Evolutionary conservation across 768 basidiomycete genomes (phyloP), one percentile per base, ranked within the genome.

Genomic region (Mycena crocata): DNA sequence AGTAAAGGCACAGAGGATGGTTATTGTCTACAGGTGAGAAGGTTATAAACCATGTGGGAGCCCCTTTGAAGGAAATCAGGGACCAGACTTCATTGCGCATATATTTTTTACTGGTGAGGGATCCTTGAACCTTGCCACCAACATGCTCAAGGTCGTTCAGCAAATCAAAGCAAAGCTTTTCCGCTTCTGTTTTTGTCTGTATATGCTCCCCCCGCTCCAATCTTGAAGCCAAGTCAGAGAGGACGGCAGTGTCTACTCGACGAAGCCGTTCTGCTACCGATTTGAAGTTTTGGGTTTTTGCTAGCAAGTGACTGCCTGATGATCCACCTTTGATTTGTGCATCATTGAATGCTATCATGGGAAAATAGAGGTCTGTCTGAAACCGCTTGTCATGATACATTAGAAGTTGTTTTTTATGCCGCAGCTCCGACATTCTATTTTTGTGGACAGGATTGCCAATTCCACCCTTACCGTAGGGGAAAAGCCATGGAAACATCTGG

Each of bases 31-130:
- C 73, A 12, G 81, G 80, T 1, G 80, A 74, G 50, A 81, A 72
- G 1, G 82, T 82, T 0, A 83, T 77, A 49, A 77, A 83, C 77
- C 78, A 82, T 0, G 68, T 64, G 9, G 80, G 79, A 5, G 78
- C 74, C 19, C 79, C 77, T 24, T 70, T 55, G 19, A 49, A 50
- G 9, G 66, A 23, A 7, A 73, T 65, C 6, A 74, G 54, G 0
- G 73, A 68, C 72, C 75, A 69, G 0, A 64, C 44, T 37, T 64
- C 62, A 57, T 67, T 71, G 14, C 67, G 68, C 72, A 73, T 71
- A 48, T 75, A 72, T 60, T 76, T 78, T 45, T 72, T 74, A n/a
- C 44, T 37, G 0, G 78, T 74, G 1, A 60, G 51, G 6, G 74
- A 79, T 2, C 74, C 75, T 64, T 46, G 37, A 1, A 79, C 74